These are phyloP conservation scores for Arthrobotrys pseudoclavata DNA, from an alignment of 2,329 filamentous ascomycete species.

Conservation along the genomic window DNA sequence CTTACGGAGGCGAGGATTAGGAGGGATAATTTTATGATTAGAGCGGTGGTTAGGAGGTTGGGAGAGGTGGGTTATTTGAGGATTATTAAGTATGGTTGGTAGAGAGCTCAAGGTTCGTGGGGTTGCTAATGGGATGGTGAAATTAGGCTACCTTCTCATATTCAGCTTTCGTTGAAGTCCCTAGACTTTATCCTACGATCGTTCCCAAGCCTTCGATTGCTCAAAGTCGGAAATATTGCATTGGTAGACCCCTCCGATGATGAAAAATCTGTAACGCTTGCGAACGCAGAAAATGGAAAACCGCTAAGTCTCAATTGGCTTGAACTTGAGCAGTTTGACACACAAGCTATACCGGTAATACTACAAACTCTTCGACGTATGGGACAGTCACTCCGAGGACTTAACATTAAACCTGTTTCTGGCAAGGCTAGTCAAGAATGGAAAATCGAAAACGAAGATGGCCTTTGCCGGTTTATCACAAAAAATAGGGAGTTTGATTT, in stretches of 20 bases:
- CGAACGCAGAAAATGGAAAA: not conserved
- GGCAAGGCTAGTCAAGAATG: not conserved
- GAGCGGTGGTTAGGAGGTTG: not conserved
- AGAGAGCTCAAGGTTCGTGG: not conserved
- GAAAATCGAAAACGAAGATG: not conserved
- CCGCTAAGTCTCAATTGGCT: conserved; percentile 21
- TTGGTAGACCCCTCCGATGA: conserved; percentile 12
- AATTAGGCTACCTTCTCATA: not conserved
- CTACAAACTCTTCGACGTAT: conserved; percentile 29
- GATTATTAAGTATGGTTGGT: not conserved
- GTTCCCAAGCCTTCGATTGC: not conserved
- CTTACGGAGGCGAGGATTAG: not conserved
- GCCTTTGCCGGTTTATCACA: not conserved
- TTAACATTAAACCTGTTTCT: conserved; percentile 23
- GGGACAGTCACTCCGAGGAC: conserved; percentile 19
- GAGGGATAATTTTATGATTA: conserved; percentile 22
- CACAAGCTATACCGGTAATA: conserved; percentile 26
- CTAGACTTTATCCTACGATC: conserved; percentile 17
- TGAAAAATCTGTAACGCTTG: conserved; percentile 1
- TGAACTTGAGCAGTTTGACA: conserved; percentile 23
- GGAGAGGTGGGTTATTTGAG: conserved; percentile 9
- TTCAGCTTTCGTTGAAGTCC: conserved; percentile 21
- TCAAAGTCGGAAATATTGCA: conserved; percentile 19
- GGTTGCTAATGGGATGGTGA: not conserved
- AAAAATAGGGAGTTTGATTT: conserved; percentile 21